Evolutionary conservation across 768 basidiomycete species (phyloP).

Genomic region (Mycena olivaceomarginata): DNA sequence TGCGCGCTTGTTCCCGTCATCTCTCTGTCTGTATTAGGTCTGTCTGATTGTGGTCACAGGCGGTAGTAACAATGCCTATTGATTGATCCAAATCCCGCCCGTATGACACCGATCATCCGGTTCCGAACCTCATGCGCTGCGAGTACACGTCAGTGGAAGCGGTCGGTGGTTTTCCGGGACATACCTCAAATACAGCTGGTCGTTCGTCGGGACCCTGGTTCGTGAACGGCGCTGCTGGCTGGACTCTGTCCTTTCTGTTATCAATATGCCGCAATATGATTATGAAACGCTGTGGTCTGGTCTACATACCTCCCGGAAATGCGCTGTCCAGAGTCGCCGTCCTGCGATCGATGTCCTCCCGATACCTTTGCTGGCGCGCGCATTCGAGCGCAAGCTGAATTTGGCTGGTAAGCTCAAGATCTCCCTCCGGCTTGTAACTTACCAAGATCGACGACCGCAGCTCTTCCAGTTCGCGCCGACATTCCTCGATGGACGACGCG

Average conservation of each 20-base stretch:
- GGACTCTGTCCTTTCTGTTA: not conserved
- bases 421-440: no score
- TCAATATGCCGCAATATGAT: not conserved
- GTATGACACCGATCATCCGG: no score
- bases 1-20: no score
- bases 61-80: no score
- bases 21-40: no score
- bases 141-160: no score
- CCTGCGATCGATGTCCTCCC: not conserved
- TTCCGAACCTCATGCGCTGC: no score
- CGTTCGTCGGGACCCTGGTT: no score
- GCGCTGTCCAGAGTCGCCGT: not conserved
- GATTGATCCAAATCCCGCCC: no score
- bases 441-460: constrained; percentile 14
- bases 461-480: constrained; percentile 24
- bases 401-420: not conserved
- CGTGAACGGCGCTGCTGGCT: not conserved
- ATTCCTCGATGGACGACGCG: not conserved
- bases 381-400: constrained; percentile 16
- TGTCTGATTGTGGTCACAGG: no score
- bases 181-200: no score
- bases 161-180: no score
- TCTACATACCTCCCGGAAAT: not conserved
- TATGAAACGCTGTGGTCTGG: not conserved
- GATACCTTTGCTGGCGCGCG: constrained; percentile 17